Evolutionary conservation across 2,329 filamentous ascomycete genomes (phyloP), one percentile per base, ranked within the genome.

Genomic region (Cytospora piceae): DNA sequence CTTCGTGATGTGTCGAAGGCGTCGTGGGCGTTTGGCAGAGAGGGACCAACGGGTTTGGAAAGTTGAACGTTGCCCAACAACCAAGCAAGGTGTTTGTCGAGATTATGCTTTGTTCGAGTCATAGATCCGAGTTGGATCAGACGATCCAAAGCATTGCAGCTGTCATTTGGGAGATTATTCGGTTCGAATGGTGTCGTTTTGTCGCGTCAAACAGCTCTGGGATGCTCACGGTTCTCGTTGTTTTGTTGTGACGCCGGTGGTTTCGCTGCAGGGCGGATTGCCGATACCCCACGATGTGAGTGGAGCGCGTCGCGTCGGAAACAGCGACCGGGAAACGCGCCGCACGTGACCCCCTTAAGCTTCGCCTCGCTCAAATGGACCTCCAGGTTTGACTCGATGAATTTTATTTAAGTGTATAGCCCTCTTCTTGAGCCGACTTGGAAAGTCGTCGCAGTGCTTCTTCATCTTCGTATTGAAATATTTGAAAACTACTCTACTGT

Each of bases 1-100:
- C 71, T 73, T 66, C 68, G 69, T 58, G 68, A 70, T 55, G 71
- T 70, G 39, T 68, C 67, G 52, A 71, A 71, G 24, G 66, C 69
- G 42, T 74, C 72, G 66, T 71, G 69, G 60, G 70, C 72, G 29
- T 73, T 69, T 49, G 78, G 77, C 49, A 80, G 77, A 68, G 75
- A 74, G 64, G 77, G 74, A 69, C 76, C 77, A 67, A 73, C 74
- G 65, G 77, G 77, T 66, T 58, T 77, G 70, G 75, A 75, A 71
- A 77, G 73, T 64, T 76, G 73, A 71, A 78, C 75, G 74, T 84
- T 82, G 71, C 79, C 78, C 71, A 86, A 73, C 72, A 87, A 78
- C 85, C 85, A 87, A 71, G 82, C 78, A 71, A 87, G 77, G 74
- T 87, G 83, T 73, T 84, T 81, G 71, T 77, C 74, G 67, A 87